Conservation (phyloP, 2,329 filamentous ascomycete genomes). For the Pezicula carpinea region DNA sequence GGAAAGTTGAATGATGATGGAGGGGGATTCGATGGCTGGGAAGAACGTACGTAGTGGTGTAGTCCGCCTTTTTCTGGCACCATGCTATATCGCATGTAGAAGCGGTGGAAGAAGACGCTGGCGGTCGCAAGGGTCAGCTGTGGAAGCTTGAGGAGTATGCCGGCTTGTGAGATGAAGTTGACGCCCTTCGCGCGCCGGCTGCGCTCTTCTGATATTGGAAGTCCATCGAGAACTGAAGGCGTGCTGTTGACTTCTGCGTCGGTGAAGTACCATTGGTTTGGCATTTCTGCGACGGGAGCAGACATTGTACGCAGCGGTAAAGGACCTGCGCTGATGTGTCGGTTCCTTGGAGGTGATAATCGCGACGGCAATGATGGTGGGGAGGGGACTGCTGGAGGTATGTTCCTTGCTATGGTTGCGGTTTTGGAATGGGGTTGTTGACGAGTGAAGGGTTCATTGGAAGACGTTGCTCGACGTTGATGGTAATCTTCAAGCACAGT, state of each 20-base stretch:
- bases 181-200: slow-evolving; percentile 82
- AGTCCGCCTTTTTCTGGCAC: slow-evolving; percentile 70
- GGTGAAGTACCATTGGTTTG: slow-evolving; percentile 83
- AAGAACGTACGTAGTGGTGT: slow-evolving; percentile 77
- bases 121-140: slow-evolving; percentile 91
- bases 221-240: slow-evolving; percentile 79
- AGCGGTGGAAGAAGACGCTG: slow-evolving; percentile 90
- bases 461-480: slow-evolving; percentile 40
- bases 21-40: slow-evolving; percentile 1
- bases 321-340: slow-evolving; percentile 4
- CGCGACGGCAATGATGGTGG: slow-evolving; percentile 52
- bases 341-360: slow-evolving; percentile 44
- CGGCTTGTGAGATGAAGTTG: slow-evolving; percentile 94
- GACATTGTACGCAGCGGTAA: slow-evolving; percentile 26
- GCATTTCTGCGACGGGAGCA: slow-evolving; percentile 28
- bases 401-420: slow-evolving; percentile 44
- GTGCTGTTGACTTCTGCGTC: slow-evolving; percentile 76
- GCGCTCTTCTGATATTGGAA: slow-evolving; percentile 72
- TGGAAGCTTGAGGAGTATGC: slow-evolving; percentile 85
- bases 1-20: background rate
- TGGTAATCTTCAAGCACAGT: slow-evolving; percentile 30
- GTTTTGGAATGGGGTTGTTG: slow-evolving; percentile 37
- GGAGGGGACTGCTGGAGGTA: slow-evolving; percentile 58
- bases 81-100: slow-evolving; percentile 87
- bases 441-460: slow-evolving; percentile 24